Evolutionary conservation across 164 flowering plant genomes (phyloP), one percentile per base, ranked within the genome.

Genomic region (Piper longum): DNA sequence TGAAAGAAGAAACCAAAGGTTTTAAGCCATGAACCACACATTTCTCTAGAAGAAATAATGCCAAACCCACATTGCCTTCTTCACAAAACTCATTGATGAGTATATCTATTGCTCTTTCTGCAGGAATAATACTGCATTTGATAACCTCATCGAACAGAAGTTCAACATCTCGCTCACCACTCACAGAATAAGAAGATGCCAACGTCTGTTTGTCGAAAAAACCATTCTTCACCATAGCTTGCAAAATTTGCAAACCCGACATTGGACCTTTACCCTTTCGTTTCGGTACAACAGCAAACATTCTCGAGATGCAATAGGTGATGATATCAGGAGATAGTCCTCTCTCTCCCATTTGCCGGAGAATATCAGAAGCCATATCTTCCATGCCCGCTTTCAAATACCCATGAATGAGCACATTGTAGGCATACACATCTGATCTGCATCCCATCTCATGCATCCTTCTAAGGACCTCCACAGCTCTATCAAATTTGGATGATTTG

Each of bases 401-500:
- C 55, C 89, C 89, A 56, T 86, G 65, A 69, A 83, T 79, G 73
- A 86, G 62, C 0, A 83, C 78, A 65, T 80, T 84, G 59, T 69
- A 84, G 39, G 78, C 71, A 65, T 75, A 81, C 48, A 39, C 57
- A 70, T 87, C 93, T 0, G 82, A 82, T n/a, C 74, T 69, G 64
- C 78, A 83, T 17, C 83, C 85, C 59, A 12, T 72, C 66, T 83
- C 78, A 36, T 71, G 71, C 88, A 87, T 87, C 69, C 80, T 78
- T 11, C 73, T 63, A 59, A 78, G 82, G 58, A 84, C 56, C 57
- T 65, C 61, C 72, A 75, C 71, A 12, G 89, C 89, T 76, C 72
- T 77, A 56, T 76, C 74, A 82, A 82, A 75, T 56, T 80, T 71
- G 72, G 70, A 74, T 36, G 68, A 71, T 73, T 71, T 84, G 69